Evolutionary conservation across 306 rosid species (phyloP).

Genomic region (Geum urbanum): DNA sequence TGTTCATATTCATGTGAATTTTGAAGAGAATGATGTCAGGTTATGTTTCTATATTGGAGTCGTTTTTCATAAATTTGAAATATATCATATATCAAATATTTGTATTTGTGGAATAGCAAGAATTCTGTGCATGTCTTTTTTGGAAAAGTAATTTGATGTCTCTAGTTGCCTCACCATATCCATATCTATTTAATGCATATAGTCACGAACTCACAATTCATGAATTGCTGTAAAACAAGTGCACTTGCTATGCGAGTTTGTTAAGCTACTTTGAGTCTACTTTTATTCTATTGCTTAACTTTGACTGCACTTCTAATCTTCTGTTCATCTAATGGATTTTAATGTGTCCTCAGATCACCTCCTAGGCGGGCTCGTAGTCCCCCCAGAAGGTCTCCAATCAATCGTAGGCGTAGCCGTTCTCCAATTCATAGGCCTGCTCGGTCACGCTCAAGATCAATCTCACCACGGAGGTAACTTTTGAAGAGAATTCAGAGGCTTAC

Average conservation of each 20-base stretch:
- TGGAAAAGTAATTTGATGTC: background rate
- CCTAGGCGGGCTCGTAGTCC: conserved; percentile 89
- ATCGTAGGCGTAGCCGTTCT: conserved; percentile 83
- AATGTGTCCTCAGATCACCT: conserved; percentile 56
- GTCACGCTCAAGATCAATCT: conserved; percentile 83
- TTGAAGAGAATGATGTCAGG: background rate
- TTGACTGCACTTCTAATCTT: background rate
- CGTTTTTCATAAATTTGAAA: background rate
- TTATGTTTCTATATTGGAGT: background rate
- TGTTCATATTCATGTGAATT: background rate
- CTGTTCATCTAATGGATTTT: background rate
- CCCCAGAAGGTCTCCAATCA: conserved; percentile 89
- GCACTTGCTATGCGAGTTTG: background rate
- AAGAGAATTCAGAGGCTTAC: background rate
- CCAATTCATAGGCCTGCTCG: conserved; percentile 78
- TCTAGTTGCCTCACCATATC: background rate
- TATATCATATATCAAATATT: no score
- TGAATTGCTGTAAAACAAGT: background rate
- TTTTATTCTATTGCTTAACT: background rate
- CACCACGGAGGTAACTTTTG: conserved; percentile 75
- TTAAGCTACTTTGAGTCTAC: background rate
- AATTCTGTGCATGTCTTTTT: no score
- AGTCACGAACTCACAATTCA: background rate
- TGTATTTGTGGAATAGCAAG: background rate
- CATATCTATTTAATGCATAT: background rate